Conservation (phyloP, 352 stramenopile genomes). For the Pythium apleroticum region DNA sequence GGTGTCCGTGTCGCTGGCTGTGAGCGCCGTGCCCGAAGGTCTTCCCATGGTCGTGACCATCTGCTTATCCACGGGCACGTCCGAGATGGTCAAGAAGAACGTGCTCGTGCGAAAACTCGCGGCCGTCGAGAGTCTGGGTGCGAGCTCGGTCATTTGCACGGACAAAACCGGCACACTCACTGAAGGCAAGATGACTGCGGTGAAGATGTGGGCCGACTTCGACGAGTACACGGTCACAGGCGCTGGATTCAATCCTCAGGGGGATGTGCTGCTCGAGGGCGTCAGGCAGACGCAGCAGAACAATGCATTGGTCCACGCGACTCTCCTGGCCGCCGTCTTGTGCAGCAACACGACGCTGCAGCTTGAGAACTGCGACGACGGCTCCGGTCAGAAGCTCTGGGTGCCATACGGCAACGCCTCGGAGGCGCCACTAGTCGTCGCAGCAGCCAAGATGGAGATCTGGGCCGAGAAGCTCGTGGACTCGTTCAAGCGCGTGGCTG, state of each 20-base stretch:
- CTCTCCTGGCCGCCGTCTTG: conserved; percentile 35
- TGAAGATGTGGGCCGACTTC: conserved; percentile 44
- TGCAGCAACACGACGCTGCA: conserved; percentile 51
- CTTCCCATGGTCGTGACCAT: conserved; percentile 37
- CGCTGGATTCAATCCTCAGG: conserved; percentile 34
- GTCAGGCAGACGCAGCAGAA: conserved; percentile 26
- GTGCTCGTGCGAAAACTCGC: conserved; percentile 51
- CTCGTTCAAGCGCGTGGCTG: conserved; percentile 56
- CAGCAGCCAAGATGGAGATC: conserved; percentile 43
- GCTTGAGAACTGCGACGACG: conserved; percentile 24
- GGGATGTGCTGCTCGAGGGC: conserved; percentile 27
- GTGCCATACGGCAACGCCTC: conserved; percentile 38
- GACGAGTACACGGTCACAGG: conserved; percentile 39
- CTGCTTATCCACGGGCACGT: conserved; percentile 28
- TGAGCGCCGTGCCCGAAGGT: conserved; percentile 40
- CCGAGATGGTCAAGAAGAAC: conserved; percentile 41
- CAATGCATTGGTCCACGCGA: conserved; percentile 34
- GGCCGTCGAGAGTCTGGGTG: conserved; percentile 59
- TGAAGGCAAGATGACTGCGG: conserved; percentile 54
- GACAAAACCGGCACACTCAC: conserved; percentile 94
- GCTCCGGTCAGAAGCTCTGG: conserved; percentile 21
- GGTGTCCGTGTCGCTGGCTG: conserved; percentile 72
- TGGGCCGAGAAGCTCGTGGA: conserved; percentile 26
- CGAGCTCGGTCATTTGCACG: conserved; percentile 81
- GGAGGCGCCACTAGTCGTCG: conserved; percentile 43